These are phyloP conservation scores for Hirschioporus abietinus DNA, from an alignment of 768 basidiomycete genomes.

Conservation along the genomic window DNA sequence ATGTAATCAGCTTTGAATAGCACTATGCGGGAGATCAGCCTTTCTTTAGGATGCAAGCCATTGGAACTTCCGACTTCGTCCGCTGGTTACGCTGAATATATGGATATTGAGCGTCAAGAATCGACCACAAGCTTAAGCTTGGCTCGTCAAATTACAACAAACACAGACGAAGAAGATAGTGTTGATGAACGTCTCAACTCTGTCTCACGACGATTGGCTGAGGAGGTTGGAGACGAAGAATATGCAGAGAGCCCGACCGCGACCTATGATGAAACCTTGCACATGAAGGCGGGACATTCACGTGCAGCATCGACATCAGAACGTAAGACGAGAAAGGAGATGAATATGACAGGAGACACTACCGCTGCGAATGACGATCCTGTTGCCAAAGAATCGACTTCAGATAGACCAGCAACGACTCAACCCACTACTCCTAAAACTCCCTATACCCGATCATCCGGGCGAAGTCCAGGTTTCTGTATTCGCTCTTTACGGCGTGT, in stretches of 20 bases:
- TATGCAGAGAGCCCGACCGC: background rate
- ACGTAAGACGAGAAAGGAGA: background rate
- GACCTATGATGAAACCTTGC: background rate
- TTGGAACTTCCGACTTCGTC: conserved; percentile 9
- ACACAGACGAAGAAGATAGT: background rate
- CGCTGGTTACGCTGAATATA: conserved; percentile 14
- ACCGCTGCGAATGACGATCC: background rate
- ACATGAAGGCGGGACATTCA: background rate
- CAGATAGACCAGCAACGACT: background rate
- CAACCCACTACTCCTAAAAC: background rate
- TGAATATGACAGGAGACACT: background rate
- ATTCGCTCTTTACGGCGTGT: conserved; percentile 7
- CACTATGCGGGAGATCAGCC: conserved; percentile 15
- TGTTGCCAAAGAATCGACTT: background rate
- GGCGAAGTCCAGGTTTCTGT: conserved; percentile 2
- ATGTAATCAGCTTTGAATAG: conserved; percentile 12
- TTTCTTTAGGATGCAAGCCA: conserved; percentile 13
- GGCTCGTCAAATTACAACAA: background rate
- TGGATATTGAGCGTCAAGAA: conserved; percentile 12
- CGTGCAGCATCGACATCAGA: background rate
- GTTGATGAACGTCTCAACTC: conserved; percentile 2
- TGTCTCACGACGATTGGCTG: background rate
- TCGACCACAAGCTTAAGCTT: background rate
- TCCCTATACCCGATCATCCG: background rate
- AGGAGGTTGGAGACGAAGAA: background rate